These are phyloP conservation scores for Austroboletus eburneus DNA, from an alignment of 768 basidiomycete genomes.

Conservation along the genomic window DNA sequence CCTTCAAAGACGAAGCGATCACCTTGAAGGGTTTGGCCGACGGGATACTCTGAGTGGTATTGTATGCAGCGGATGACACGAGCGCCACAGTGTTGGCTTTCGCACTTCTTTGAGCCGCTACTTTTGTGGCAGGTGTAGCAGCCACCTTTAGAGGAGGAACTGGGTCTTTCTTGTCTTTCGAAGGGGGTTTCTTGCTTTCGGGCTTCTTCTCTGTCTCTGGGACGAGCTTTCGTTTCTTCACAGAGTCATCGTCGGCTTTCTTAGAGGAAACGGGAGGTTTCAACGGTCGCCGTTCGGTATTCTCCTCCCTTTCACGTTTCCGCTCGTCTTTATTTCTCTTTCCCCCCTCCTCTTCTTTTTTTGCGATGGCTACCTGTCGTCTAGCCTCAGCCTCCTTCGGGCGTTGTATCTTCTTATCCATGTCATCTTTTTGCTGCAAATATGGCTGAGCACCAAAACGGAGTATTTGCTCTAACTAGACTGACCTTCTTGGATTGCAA, in stretches of 20 bases:
- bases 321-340: constrained; percentile 72
- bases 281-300: constrained; percentile 62
- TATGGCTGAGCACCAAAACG: not conserved
- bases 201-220: constrained; percentile 52
- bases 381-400: constrained; percentile 81
- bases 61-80: constrained; percentile 38
- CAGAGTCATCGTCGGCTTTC: constrained; percentile 70
- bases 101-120: constrained; percentile 33
- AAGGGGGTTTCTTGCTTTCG: constrained; percentile 57
- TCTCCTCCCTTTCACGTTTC: constrained; percentile 79
- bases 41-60: constrained; percentile 35
- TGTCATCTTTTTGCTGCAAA: constrained; percentile 81
- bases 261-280: constrained; percentile 45
- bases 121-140: constrained; percentile 24
- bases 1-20: constrained; percentile 35
- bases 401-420: constrained; percentile 70
- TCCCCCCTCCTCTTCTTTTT: constrained; percentile 81
- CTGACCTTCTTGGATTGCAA: constrained; percentile 86
- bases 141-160: constrained; percentile 24
- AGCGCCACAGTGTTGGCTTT: constrained; percentile 31
- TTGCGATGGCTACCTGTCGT: constrained; percentile 63
- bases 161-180: constrained; percentile 47
- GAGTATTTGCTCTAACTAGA: not conserved
- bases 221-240: constrained; percentile 66
- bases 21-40: constrained; percentile 34